Evolutionary conservation across 768 basidiomycete genomes (phyloP).

Genomic region (Tricholoma sp.): DNA sequence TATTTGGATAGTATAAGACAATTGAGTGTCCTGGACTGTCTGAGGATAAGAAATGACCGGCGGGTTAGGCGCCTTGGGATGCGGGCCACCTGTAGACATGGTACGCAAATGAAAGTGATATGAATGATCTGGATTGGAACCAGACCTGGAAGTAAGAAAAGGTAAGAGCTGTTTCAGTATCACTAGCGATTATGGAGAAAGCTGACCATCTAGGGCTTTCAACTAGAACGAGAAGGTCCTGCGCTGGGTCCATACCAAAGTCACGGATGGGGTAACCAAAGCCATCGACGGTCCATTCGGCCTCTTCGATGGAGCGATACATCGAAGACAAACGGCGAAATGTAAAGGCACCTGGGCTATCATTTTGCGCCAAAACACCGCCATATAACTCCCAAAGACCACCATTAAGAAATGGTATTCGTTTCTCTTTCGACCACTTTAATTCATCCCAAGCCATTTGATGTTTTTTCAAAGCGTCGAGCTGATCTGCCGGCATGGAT

Average conservation of each 20-base stretch:
- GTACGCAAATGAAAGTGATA: constrained; percentile 41
- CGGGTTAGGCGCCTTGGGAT: constrained; percentile 36
- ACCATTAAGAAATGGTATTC: constrained; percentile 37
- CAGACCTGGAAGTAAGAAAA: constrained; percentile 3
- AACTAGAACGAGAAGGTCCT: constrained; percentile 55
- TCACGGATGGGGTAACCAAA: constrained; percentile 41
- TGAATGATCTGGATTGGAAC: constrained; percentile 7
- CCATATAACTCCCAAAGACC: constrained; percentile 56
- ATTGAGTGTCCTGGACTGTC: constrained; percentile 10
- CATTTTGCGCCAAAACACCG: constrained; percentile 45
- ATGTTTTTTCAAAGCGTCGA: constrained; percentile 33
- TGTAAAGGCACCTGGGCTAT: constrained; percentile 23
- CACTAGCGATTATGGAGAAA: background rate
- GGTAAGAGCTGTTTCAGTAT: background rate
- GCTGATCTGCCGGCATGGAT: constrained; percentile 26
- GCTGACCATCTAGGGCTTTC: constrained; percentile 34
- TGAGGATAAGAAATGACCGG: constrained; percentile 28
- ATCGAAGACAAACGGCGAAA: constrained; percentile 48
- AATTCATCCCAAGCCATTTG: constrained; percentile 36
- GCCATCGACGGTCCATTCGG: constrained; percentile 36
- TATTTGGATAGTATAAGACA: constrained; percentile 49
- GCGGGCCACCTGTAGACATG: constrained; percentile 38
- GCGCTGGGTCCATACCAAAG: constrained; percentile 61
- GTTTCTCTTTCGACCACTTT: constrained; percentile 26
- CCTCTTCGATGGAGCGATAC: constrained; percentile 40